A percentile compares a stretch with the other conserved stretches of the same genome.
These are phyloP conservation scores for Avena atlantica DNA, from an alignment of 176 grass and related monocot species.

Conservation along the genomic window DNA sequence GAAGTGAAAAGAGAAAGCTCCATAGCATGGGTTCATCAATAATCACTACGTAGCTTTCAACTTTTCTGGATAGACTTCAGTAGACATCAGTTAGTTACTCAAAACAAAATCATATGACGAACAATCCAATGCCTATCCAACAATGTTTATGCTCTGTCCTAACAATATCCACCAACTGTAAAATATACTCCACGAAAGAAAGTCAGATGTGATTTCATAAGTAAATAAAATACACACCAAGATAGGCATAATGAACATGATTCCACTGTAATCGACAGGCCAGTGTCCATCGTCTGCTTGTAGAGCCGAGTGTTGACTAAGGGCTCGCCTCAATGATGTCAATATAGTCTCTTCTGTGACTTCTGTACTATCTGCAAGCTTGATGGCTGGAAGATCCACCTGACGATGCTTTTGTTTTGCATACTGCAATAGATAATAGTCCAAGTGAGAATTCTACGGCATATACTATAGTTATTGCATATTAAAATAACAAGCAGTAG, in stretches of 20 bases:
- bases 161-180: neutral
- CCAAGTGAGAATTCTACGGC: neutral
- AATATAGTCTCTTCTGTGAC: conserved; percentile 54
- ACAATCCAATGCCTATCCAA: neutral
- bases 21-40: neutral
- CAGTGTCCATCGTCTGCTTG: conserved; percentile 68
- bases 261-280: conserved; percentile 53
- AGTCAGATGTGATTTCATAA: neutral
- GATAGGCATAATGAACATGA: conserved; percentile 64
- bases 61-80: neutral
- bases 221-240: conserved; percentile 26
- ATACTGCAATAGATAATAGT: conserved; percentile 38
- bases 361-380: neutral
- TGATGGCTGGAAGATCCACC: conserved; percentile 28
- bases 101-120: neutral
- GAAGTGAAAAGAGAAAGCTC: neutral
- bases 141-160: neutral
- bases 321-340: conserved; percentile 46
- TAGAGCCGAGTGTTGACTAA: conserved; percentile 45
- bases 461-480: neutral
- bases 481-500: neutral
- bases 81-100: neutral
- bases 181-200: neutral
- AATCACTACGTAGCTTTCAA: neutral
- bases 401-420: conserved; percentile 29